phyloP scores from a whole-genome alignment of 1,139 yeast genomes.

The Diutina ranongensis region DNA sequence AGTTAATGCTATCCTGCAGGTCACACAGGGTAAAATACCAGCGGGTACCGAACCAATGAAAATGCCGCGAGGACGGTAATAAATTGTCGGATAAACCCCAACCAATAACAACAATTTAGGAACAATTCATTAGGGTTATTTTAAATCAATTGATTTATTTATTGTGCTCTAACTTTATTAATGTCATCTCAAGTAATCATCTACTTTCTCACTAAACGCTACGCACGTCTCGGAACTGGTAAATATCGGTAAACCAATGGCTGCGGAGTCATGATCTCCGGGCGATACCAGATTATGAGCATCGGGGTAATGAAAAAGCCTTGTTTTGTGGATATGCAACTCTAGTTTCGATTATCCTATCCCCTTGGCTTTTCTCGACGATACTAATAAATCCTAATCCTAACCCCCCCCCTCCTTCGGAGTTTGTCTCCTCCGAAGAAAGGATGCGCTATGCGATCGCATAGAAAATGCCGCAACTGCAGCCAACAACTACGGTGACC shows the following conservation, averaged over 20 bases:
- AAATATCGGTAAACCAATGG: neutral
- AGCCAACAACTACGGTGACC: neutral
- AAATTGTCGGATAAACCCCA: too few relatives aligned
- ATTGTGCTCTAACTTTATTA: too few relatives aligned
- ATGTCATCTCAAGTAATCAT: neutral
- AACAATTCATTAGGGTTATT: too few relatives aligned
- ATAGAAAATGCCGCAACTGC: neutral
- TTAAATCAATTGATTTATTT: too few relatives aligned
- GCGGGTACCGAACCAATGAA: neutral
- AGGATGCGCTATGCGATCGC: neutral
- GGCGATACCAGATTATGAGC: neutral
- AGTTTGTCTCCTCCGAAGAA: neutral
- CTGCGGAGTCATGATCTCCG: neutral
- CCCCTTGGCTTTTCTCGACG: too few relatives aligned
- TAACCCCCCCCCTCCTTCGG: neutral
- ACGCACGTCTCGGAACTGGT: neutral
- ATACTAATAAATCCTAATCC: too few relatives aligned
- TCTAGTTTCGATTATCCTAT: too few relatives aligned
- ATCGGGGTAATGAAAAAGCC: neutral
- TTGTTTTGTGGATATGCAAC: too few relatives aligned
- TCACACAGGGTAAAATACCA: neutral
- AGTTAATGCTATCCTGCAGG: neutral
- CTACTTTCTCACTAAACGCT: neutral
- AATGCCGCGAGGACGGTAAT: slow-evolving; percentile 2
- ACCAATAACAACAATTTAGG: too few relatives aligned